Conservation (phyloP, 306 rosid species). For the Prunus padus region DNA sequence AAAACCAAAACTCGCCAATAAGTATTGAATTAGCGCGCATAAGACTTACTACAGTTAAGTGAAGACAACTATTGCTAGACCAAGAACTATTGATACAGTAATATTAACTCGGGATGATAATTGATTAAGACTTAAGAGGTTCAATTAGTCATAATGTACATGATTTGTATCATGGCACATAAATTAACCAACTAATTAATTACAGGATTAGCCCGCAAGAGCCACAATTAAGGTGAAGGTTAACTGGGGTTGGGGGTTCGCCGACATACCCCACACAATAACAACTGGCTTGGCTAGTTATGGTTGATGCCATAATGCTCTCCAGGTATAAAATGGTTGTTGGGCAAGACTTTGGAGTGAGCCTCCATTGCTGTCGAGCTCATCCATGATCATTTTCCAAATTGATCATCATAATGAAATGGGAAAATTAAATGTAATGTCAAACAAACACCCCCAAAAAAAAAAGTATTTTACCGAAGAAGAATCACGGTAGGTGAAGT, state of each 20-base stretch:
- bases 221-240: conserved; percentile 1
- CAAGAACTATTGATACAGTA: neutral
- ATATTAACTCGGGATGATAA: neutral
- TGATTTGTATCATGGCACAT: neutral
- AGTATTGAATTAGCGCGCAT: neutral
- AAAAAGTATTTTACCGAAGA: neutral
- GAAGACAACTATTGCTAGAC: neutral
- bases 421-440: conserved; percentile 16
- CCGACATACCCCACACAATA: conserved; percentile 39
- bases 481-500: conserved; percentile 61
- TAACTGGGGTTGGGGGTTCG: conserved; percentile 36
- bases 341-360: conserved; percentile 29
- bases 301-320: conserved; percentile 21
- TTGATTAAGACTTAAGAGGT: neutral
- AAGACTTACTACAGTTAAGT: neutral
- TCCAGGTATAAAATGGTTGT: conserved; percentile 43
- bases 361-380: conserved; percentile 12
- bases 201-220: neutral
- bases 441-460: neutral
- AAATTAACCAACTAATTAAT: neutral
- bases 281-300: conserved; percentile 30
- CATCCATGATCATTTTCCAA: conserved; percentile 18
- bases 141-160: neutral
- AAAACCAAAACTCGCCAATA: too few species aligned
- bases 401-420: conserved; percentile 15